Base-by-base conservation (phyloP, 768 basidiomycete species). In the Pleurotus pulmonarius region DNA sequence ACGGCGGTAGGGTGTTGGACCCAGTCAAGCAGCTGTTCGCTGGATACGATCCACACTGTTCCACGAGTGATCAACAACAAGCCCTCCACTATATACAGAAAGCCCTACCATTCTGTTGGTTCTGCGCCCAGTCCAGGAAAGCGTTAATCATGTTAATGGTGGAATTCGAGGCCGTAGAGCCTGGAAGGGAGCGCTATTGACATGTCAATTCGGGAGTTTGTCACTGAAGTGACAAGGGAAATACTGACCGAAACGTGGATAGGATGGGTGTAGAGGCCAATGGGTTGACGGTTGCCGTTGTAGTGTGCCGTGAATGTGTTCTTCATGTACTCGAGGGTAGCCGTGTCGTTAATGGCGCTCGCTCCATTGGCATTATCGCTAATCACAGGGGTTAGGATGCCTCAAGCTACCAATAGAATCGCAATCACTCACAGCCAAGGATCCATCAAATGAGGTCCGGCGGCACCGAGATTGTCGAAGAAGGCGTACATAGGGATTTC, bases 401-500 rank as follows among this genome's bases (percentile, higher is more conserved):
- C n/a, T 29, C 56, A 49, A 2, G 37, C 20, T 20, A 20, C 1
- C 15, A 25, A 34, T 34, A 34, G n/a, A n/a, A n/a, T 11, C 29
- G 29, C 0, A 12, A 13, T 12, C 13, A 74, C 83, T 75, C 56
- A 86, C 82, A 91, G 73, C 87, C 88, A 91, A 46, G 89, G 88
- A 64, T 92, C 90, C 90, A 91, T 91, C 61, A 91, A 72, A 72
- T 91, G 88, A 13, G 75, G 69, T 0, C 87, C 87, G 5, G 59
- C 70, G 7, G 68, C 72, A 4, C 86, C 86, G 9, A 71, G 67
- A 8, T 78, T 57, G 65, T 89, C 88, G 60, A 91, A 90, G 68
- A 83, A 80, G 0, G 85, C 85, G 67, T 90, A 90, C 89, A 92
- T 90, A 1, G 90, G 90, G 53, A 90, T 77, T 69, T 92, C 88